Conservation (phyloP, 371 early-diverging fungal species). For the Rhizomucor miehei region DNA sequence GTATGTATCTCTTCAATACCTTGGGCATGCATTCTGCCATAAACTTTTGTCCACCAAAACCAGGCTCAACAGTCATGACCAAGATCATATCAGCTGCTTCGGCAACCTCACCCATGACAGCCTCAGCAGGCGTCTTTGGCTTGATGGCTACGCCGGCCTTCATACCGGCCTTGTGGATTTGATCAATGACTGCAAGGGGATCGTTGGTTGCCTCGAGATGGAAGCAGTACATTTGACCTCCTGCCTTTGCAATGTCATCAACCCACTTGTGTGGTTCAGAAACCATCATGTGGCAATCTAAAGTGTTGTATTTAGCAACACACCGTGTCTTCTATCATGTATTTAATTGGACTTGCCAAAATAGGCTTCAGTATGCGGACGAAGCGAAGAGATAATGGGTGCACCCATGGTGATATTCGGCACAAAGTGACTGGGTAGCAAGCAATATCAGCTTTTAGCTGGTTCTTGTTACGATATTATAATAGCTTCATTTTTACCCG, state of each 20-base stretch:
- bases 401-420: slow-evolving; percentile 97
- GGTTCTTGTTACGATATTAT: background rate
- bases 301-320: background rate
- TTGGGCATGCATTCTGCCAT: slow-evolving; percentile 88
- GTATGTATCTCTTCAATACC: too few relatives aligned
- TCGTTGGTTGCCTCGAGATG: slow-evolving; percentile 92
- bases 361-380: slow-evolving; percentile 88
- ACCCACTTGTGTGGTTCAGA: slow-evolving; percentile 93
- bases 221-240: slow-evolving; percentile 90
- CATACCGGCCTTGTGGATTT: slow-evolving; percentile 85
- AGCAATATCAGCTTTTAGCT: background rate
- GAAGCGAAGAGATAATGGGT: slow-evolving; percentile 85
- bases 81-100: slow-evolving; percentile 86
- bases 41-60: slow-evolving; percentile 95
- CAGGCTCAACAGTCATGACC: slow-evolving; percentile 99
- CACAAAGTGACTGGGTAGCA: slow-evolving; percentile 84
- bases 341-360: slow-evolving; percentile 55
- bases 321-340: background rate
- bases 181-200: slow-evolving; percentile 69
- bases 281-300: slow-evolving; percentile 98
- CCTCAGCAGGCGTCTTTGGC: slow-evolving; percentile 86
- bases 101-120: slow-evolving; percentile 62
- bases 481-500: slow-evolving; percentile 54
- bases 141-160: slow-evolving; percentile 94
- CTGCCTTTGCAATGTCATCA: slow-evolving; percentile 90